These are phyloP conservation scores for Antrodiella citrinella DNA, from an alignment of 768 basidiomycete genomes.

Conservation along the genomic window DNA sequence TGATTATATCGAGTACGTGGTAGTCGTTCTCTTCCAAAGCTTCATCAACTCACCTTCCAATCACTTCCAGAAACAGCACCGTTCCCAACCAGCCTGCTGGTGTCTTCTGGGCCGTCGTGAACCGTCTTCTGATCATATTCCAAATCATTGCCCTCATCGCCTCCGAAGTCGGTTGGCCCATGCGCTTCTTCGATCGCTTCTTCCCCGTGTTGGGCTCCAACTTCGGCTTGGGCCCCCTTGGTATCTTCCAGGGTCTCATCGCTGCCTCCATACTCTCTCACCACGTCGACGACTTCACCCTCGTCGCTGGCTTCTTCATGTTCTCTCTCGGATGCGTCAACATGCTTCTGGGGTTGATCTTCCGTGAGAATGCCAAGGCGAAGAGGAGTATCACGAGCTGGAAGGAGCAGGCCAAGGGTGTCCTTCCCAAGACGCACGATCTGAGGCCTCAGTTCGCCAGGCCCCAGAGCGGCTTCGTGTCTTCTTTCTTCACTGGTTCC, in stretches of 20 bases:
- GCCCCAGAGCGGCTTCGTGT: conserved; percentile 15
- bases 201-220: conserved; percentile 80
- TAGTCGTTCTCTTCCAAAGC: neutral
- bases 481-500: conserved; percentile 17
- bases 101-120: conserved; percentile 86
- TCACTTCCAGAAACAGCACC: conserved; percentile 45
- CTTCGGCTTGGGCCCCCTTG: conserved; percentile 83
- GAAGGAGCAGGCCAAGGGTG: conserved; percentile 48
- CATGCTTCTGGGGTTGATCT: conserved; percentile 74
- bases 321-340: conserved; percentile 90
- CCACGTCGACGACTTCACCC: conserved; percentile 79
- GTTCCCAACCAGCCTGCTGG: conserved; percentile 91
- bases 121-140: conserved; percentile 80
- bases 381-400: conserved; percentile 62
- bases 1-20: conserved; percentile 70
- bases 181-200: conserved; percentile 70
- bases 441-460: conserved; percentile 20
- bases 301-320: conserved; percentile 87
- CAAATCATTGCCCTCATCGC: conserved; percentile 75
- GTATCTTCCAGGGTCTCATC: conserved; percentile 84
- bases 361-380: conserved; percentile 57
- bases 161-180: conserved; percentile 79
- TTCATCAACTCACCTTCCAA: conserved; percentile 1
- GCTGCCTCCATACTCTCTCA: conserved; percentile 44
- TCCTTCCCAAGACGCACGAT: conserved; percentile 43